A percentile compares a stretch with the other conserved stretches of the same genome.
phyloP scores from a whole-genome alignment of 2,329 filamentous ascomycete genomes.

The Pseudogymnoascus sp. region DNA sequence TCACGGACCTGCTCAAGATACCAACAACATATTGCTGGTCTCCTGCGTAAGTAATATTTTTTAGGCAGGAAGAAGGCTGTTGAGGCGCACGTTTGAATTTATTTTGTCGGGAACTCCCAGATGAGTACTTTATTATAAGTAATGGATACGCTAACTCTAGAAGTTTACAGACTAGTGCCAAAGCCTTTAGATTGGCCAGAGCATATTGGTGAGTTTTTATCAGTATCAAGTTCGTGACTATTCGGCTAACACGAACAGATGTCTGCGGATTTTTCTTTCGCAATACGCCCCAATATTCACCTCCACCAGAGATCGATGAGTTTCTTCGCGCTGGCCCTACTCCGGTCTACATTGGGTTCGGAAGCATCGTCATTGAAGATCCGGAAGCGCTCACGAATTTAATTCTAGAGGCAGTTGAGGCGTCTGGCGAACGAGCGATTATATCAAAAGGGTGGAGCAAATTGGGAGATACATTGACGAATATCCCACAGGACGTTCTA shows the following conservation, averaged over 20 bases:
- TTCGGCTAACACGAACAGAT: conserved; percentile 26
- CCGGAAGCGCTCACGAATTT: conserved; percentile 27
- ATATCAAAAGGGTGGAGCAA: conserved; percentile 32
- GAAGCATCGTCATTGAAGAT: conserved; percentile 26
- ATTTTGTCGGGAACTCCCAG: conserved; percentile 27
- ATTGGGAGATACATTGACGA: conserved; percentile 23
- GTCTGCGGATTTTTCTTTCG: conserved; percentile 71
- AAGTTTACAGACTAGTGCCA: conserved; percentile 38
- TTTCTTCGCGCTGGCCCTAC: conserved; percentile 16
- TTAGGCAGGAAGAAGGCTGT: not conserved
- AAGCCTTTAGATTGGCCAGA: conserved; percentile 58
- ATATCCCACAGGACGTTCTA: conserved; percentile 26
- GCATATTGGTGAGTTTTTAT: conserved; percentile 39
- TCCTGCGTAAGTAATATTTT: not conserved
- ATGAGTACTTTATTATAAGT: conserved; percentile 65
- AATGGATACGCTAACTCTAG: conserved; percentile 32
- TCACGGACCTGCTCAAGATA: conserved; percentile 27
- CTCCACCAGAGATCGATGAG: conserved; percentile 13
- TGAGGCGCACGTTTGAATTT: not conserved
- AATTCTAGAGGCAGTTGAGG: conserved; percentile 29
- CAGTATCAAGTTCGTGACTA: not conserved
- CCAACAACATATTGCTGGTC: conserved; percentile 19
- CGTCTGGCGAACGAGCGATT: conserved; percentile 28
- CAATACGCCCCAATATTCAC: conserved; percentile 44
- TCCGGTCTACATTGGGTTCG: conserved; percentile 20